Evolutionary conservation across 352 stramenopile genomes (phyloP).

Genomic region (Elongisporangium senticosum): DNA sequence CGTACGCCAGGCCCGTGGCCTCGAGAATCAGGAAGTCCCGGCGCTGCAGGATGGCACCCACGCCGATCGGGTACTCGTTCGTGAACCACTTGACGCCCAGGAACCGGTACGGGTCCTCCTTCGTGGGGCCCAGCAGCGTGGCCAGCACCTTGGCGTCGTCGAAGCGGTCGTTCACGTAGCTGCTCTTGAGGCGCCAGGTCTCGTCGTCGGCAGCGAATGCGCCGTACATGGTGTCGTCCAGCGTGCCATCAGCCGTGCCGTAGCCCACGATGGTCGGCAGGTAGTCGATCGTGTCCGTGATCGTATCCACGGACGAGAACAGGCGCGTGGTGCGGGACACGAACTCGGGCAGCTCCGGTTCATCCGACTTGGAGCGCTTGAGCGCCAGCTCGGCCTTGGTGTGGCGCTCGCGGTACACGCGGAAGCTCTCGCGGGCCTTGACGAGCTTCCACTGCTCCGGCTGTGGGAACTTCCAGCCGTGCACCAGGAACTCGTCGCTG

Average conservation of each 20-base stretch:
- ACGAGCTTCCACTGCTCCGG: conserved; percentile 28
- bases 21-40: conserved; percentile 51
- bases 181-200: conserved; percentile 24
- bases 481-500: conserved; percentile 28
- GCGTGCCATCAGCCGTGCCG: conserved; percentile 34
- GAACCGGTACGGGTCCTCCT: conserved; percentile 32
- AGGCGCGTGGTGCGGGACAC: no score
- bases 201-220: conserved; percentile 16
- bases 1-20: conserved; percentile 23
- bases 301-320: no score
- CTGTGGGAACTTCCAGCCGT: conserved; percentile 15
- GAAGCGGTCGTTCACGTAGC: conserved; percentile 23
- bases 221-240: conserved; percentile 51
- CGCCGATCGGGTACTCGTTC: no score
- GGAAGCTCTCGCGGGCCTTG: conserved; percentile 28
- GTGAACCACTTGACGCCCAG: conserved; percentile 40
- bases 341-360: not conserved
- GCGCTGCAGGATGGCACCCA: no score
- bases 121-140: conserved; percentile 27
- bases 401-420: conserved; percentile 23
- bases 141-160: conserved; percentile 33
- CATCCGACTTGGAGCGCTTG: not conserved
- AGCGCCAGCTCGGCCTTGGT: conserved; percentile 3
- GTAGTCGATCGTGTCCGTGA: not conserved
- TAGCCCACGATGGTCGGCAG: conserved; percentile 18